Conservation (phyloP, 768 basidiomycete genomes). For the Phlebiopsis flavidoalba region DNA sequence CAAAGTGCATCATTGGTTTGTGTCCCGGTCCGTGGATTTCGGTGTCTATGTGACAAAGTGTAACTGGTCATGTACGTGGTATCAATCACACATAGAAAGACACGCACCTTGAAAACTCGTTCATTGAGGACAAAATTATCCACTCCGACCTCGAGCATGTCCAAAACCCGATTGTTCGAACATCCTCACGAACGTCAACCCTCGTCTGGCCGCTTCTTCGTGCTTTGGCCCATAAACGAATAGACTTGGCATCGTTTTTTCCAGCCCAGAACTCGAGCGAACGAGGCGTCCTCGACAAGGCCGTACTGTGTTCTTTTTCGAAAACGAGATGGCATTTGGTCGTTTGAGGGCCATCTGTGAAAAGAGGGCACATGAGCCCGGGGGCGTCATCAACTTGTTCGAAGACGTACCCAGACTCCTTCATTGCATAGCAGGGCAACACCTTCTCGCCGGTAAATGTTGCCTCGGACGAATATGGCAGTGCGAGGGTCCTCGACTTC, state of each 20-base stretch:
- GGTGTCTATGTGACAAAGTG: slow-evolving; percentile 47
- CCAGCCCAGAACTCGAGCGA: slow-evolving; percentile 88
- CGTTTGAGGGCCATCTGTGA: slow-evolving; percentile 89
- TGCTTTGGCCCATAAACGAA: slow-evolving; percentile 88
- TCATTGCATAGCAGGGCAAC: slow-evolving; percentile 76
- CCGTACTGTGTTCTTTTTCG: slow-evolving; percentile 85
- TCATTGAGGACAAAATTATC: slow-evolving; percentile 76
- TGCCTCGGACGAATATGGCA: slow-evolving; percentile 85
- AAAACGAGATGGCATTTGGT: slow-evolving; percentile 86
- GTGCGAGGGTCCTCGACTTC: slow-evolving; percentile 86
- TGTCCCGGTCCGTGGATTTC: slow-evolving; percentile 87
- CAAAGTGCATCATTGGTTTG: slow-evolving; percentile 92
- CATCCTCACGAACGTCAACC: slow-evolving; percentile 80
- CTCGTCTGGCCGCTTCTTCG: slow-evolving; percentile 92
- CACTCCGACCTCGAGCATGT: slow-evolving; percentile 94
- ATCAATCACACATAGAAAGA: not conserved
- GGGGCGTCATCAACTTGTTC: too few relatives aligned
- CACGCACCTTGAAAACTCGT: slow-evolving; percentile 75
- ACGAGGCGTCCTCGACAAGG: slow-evolving; percentile 84
- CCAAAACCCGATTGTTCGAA: slow-evolving; percentile 81
- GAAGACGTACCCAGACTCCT: slow-evolving; percentile 72
- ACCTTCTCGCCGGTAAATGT: slow-evolving; percentile 81
- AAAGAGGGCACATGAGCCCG: not conserved
- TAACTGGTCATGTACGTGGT: not conserved
- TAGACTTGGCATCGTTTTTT: slow-evolving; percentile 92